phyloP scores from a whole-genome alignment of 306 rosid genomes.

The Castanospermum australe region DNA sequence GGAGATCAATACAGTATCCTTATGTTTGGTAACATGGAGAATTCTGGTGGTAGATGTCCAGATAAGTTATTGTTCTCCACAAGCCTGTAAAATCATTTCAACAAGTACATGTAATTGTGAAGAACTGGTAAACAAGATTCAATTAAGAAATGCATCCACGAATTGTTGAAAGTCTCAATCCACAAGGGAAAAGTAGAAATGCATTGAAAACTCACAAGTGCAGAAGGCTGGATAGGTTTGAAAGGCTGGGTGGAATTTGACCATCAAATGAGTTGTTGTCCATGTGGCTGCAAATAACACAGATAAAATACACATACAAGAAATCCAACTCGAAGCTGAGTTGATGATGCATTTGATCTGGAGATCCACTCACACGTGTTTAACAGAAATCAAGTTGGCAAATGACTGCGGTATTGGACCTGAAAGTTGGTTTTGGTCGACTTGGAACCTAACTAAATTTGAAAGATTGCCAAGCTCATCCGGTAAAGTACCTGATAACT shows the following conservation, averaged over 20 bases:
- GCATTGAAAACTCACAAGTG: slow-evolving; percentile 34
- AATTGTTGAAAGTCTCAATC: background rate
- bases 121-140: background rate
- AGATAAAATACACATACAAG: background rate
- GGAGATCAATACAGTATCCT: slow-evolving; percentile 36
- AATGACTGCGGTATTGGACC: slow-evolving; percentile 41
- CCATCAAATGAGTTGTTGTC: slow-evolving; percentile 41
- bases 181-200: background rate
- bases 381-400: slow-evolving; percentile 27
- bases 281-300: slow-evolving; percentile 37
- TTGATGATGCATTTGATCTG: background rate
- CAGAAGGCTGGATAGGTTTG: slow-evolving; percentile 17
- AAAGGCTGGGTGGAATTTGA: slow-evolving; percentile 36
- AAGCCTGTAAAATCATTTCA: slow-evolving; percentile 33
- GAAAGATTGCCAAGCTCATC: slow-evolving; percentile 43
- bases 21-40: slow-evolving; percentile 11
- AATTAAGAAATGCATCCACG: background rate
- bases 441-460: slow-evolving; percentile 31
- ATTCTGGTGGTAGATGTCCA: slow-evolving; percentile 37
- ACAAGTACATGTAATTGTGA: background rate
- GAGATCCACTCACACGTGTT: slow-evolving; percentile 34
- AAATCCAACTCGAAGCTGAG: background rate
- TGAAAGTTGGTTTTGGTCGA: slow-evolving; percentile 31
- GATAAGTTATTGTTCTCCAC: slow-evolving; percentile 35
- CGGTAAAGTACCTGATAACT: slow-evolving; percentile 34